Conservation (phyloP, 345 rosid species). For the Ceriops decandra region DNA sequence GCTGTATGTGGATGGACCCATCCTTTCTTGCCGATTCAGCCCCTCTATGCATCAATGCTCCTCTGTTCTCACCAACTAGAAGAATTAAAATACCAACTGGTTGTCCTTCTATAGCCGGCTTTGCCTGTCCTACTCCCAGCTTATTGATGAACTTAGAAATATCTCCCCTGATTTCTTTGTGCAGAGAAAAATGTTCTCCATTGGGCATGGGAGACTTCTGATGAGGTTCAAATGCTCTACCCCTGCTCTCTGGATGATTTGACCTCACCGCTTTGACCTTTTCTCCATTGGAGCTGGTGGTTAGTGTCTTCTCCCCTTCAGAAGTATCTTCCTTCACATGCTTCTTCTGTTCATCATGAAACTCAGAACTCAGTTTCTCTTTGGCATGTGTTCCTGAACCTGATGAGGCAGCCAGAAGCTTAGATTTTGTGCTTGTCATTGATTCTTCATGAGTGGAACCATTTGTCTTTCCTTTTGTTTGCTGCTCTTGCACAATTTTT, state of each 20-base stretch:
- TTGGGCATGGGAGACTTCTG: constrained; percentile 19
- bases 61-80: constrained; percentile 83
- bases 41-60: constrained; percentile 59
- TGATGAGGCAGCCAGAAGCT: constrained; percentile 20
- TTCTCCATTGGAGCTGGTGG: constrained; percentile 18
- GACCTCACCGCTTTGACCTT: constrained; percentile 30
- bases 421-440: constrained; percentile 16
- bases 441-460: constrained; percentile 25
- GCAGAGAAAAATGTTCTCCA: constrained; percentile 33
- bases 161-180: constrained; percentile 56
- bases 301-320: constrained; percentile 22
- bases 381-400: constrained; percentile 13
- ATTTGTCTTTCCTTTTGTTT: constrained; percentile 21
- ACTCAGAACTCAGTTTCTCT: constrained; percentile 20
- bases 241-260: constrained; percentile 16
- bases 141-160: constrained; percentile 49
- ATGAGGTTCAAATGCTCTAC: constrained; percentile 14
- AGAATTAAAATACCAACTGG: constrained; percentile 46
- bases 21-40: constrained; percentile 45
- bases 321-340: constrained; percentile 29
- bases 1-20: constrained; percentile 49
- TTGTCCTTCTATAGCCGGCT: constrained; percentile 39
- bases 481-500: constrained; percentile 15
- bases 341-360: constrained; percentile 22
- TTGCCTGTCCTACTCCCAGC: constrained; percentile 41